Conservation (phyloP, 352 stramenopile species). For the Phytophthora tubulina region DNA sequence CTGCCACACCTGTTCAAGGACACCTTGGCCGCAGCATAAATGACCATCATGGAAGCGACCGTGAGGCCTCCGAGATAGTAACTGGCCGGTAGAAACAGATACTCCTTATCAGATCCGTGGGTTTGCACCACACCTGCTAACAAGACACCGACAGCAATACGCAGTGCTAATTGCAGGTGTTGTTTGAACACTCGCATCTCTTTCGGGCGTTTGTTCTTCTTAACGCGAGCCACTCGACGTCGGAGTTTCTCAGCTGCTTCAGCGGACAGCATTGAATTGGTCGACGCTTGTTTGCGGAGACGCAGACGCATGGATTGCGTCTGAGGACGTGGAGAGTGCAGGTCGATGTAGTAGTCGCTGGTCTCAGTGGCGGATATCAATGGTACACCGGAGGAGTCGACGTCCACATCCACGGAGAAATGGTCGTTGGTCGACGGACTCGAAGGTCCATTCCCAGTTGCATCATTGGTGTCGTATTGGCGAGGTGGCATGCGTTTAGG, state of each 20-base stretch:
- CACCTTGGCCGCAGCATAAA: conserved; percentile 69
- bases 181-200: conserved; percentile 52
- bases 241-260: conserved; percentile 28
- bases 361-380: conserved; percentile 29
- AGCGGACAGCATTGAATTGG: conserved; percentile 21
- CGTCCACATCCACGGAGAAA: conserved; percentile 35
- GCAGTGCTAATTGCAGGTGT: conserved; percentile 55
- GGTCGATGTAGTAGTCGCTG: conserved; percentile 38
- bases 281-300: conserved; percentile 43
- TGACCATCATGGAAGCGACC: conserved; percentile 74
- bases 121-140: conserved; percentile 71
- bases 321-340: conserved; percentile 40
- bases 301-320: conserved; percentile 55
- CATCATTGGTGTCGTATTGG: conserved; percentile 23
- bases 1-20: conserved; percentile 76
- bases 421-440: conserved; percentile 21
- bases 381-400: conserved; percentile 28
- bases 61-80: conserved; percentile 80
- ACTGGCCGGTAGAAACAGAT: conserved; percentile 63
- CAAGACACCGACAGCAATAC: conserved; percentile 69
- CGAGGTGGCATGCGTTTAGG: conserved; percentile 17
- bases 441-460: conserved; percentile 13
- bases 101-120: conserved; percentile 47
- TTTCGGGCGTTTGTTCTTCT: conserved; percentile 57
- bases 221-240: conserved; percentile 46